phyloP scores from a whole-genome alignment of 2,329 filamentous ascomycete species.

The Neonectria ditissima region DNA sequence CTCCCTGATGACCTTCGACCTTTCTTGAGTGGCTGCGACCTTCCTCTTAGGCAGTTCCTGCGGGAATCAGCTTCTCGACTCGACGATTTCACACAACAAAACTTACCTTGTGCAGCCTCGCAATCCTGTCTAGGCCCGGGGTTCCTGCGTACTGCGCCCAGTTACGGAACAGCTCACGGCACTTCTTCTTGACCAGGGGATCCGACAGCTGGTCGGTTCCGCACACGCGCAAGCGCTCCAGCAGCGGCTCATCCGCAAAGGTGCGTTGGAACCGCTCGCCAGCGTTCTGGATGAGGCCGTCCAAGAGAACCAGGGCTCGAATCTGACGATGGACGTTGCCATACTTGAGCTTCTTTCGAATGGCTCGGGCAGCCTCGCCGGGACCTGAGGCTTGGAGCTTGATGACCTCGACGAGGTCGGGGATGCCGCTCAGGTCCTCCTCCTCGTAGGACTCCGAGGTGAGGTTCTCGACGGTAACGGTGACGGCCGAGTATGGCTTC shows the following conservation, averaged over 20 bases:
- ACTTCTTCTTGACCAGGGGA: constrained; percentile 87
- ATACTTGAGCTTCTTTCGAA: constrained; percentile 99
- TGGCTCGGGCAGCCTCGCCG: constrained; percentile 87
- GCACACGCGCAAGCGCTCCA: constrained; percentile 90
- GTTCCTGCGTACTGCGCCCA: constrained; percentile 90
- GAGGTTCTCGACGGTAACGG: constrained; percentile 89
- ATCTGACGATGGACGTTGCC: constrained; percentile 94
- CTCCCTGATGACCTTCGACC: constrained; percentile 86
- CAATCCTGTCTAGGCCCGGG: constrained; percentile 82
- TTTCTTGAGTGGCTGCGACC: constrained; percentile 78
- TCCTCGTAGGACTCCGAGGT: constrained; percentile 91
- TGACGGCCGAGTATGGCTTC: constrained; percentile 93
- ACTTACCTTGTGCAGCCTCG: constrained; percentile 77
- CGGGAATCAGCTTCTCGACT: constrained; percentile 20
- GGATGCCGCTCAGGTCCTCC: constrained; percentile 91
- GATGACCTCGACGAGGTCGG: constrained; percentile 94
- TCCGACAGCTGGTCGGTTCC: constrained; percentile 89
- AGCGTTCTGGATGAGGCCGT: constrained; percentile 94
- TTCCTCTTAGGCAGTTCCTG: constrained; percentile 75
- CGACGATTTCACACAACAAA: not conserved
- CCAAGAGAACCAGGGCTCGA: constrained; percentile 86
- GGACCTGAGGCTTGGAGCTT: constrained; percentile 89
- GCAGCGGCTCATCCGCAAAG: constrained; percentile 90
- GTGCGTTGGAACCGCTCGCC: constrained; percentile 86
- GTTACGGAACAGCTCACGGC: constrained; percentile 84